These are phyloP conservation scores for Plantago elongata DNA, from an alignment of 257 asterid species.

Conservation along the genomic window DNA sequence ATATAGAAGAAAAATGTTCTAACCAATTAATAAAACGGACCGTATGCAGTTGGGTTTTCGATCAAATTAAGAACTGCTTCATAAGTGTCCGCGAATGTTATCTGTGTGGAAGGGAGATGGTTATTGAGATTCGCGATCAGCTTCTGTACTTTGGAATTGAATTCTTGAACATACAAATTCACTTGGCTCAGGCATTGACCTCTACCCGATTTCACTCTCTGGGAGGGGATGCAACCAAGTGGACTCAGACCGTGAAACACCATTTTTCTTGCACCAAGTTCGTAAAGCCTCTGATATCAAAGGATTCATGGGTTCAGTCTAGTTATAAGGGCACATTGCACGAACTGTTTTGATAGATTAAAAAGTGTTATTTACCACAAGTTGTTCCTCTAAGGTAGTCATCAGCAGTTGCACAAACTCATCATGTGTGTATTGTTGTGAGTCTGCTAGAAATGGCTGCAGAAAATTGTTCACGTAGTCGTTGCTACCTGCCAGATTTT, in stretches of 20 bases:
- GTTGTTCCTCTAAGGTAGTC: slow-evolving; percentile 56
- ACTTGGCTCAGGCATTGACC: slow-evolving; percentile 64
- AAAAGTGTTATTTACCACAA: slow-evolving; percentile 28
- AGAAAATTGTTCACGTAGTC: slow-evolving; percentile 79
- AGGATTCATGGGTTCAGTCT: neutral
- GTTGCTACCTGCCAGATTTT: slow-evolving; percentile 58
- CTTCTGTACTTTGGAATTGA: slow-evolving; percentile 52
- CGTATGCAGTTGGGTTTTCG: slow-evolving; percentile 56
- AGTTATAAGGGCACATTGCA: no score
- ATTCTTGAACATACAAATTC: slow-evolving; percentile 54
- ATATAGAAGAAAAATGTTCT: neutral
- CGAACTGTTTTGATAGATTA: neutral
- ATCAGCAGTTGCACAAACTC: slow-evolving; percentile 51
- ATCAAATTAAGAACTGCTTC: slow-evolving; percentile 50
- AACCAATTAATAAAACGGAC: slow-evolving; percentile 23
- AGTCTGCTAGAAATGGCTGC: slow-evolving; percentile 63
- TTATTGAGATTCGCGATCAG: slow-evolving; percentile 34
- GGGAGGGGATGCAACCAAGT: slow-evolving; percentile 80
- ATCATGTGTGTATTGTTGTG: slow-evolving; percentile 62
- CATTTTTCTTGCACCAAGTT: slow-evolving; percentile 70
- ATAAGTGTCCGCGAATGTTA: slow-evolving; percentile 61
- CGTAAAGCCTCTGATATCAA: slow-evolving; percentile 47
- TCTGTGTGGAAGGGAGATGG: slow-evolving; percentile 53
- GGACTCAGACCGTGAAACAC: slow-evolving; percentile 72
- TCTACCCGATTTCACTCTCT: slow-evolving; percentile 48